These are phyloP conservation scores for Aspergillus glaucus DNA, from an alignment of 2,329 filamentous ascomycete species.

Conservation along the genomic window DNA sequence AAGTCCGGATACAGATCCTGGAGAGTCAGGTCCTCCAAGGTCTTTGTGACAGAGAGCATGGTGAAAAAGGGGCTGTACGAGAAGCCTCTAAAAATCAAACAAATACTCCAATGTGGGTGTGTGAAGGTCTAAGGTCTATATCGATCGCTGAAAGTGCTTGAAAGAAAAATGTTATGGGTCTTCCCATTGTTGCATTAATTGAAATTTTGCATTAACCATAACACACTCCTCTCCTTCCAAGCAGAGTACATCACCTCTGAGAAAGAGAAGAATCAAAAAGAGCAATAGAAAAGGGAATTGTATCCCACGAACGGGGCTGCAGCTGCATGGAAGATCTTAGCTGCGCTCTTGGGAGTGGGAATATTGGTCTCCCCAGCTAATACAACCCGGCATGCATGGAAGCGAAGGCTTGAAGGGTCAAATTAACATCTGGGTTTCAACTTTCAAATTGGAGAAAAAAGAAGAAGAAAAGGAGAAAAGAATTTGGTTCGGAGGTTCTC, in stretches of 20 bases:
- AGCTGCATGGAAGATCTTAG: slow-evolving; percentile 41
- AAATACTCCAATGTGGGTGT: slow-evolving; percentile 7
- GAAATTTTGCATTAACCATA: slow-evolving; percentile 10
- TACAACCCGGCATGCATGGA: slow-evolving; percentile 54
- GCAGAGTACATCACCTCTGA: not conserved
- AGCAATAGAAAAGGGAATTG: slow-evolving; percentile 21
- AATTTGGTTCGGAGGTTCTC: slow-evolving; percentile 10
- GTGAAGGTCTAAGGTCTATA: not conserved
- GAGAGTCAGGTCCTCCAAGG: slow-evolving; percentile 19
- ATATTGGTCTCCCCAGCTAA: slow-evolving; percentile 45
- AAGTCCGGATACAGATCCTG: slow-evolving; percentile 9
- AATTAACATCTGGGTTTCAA: slow-evolving; percentile 54
- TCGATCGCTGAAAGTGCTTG: not conserved
- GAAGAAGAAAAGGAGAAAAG: slow-evolving; percentile 16
- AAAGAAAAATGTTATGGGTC: not conserved
- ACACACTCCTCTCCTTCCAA: slow-evolving; percentile 2
- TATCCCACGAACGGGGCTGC: slow-evolving; percentile 46
- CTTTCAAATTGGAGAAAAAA: slow-evolving; percentile 46
- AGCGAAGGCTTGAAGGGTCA: slow-evolving; percentile 47
- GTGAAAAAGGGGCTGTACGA: not conserved
- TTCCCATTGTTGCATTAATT: slow-evolving; percentile 19
- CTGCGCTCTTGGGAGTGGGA: slow-evolving; percentile 47
- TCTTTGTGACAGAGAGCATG: slow-evolving; percentile 16
- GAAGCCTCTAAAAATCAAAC: slow-evolving; percentile 9
- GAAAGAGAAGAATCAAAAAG: not conserved